A percentile compares a stretch with the other conserved stretches of the same genome.
These are phyloP conservation scores for Xerocomus potaroensis DNA, from an alignment of 768 basidiomycete species.

Conservation along the genomic window DNA sequence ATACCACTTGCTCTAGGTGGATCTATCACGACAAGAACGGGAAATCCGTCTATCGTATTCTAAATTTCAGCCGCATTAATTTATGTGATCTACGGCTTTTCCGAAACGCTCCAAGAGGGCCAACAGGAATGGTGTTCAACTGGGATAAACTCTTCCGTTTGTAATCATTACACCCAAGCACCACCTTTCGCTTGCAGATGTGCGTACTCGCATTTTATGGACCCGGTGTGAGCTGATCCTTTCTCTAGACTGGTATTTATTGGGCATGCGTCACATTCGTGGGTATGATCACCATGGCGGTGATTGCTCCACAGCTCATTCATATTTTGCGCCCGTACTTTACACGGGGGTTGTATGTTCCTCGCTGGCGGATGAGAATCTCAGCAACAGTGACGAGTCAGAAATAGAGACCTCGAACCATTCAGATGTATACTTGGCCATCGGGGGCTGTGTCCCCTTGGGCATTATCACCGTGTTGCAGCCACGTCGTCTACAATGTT, in stretches of 20 bases:
- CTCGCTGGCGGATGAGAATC: not conserved
- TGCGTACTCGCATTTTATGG: slow-evolving; percentile 1
- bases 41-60: slow-evolving; percentile 22
- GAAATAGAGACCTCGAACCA: slow-evolving; percentile 19
- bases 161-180: too few relatives aligned
- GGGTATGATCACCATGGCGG: slow-evolving; percentile 14
- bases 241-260: slow-evolving; percentile 26
- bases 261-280: slow-evolving; percentile 17
- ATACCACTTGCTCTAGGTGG: slow-evolving; percentile 30
- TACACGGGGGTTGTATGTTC: not conserved
- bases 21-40: slow-evolving; percentile 24
- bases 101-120: too few relatives aligned
- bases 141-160: too few relatives aligned
- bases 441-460: slow-evolving; percentile 18
- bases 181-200: slow-evolving; percentile 26
- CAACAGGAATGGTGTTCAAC: too few relatives aligned
- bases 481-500: slow-evolving; percentile 6
- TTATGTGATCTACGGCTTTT: slow-evolving; percentile 23
- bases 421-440: slow-evolving; percentile 27
- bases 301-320: slow-evolving; percentile 21
- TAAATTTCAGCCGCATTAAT: slow-evolving; percentile 14
- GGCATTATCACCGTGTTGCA: slow-evolving; percentile 9
- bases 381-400: not conserved
- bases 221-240: not conserved
- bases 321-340: slow-evolving; percentile 27